These are phyloP conservation scores for Adansonia rubrostipa DNA, from an alignment of 441 rosid species.

Conservation along the genomic window DNA sequence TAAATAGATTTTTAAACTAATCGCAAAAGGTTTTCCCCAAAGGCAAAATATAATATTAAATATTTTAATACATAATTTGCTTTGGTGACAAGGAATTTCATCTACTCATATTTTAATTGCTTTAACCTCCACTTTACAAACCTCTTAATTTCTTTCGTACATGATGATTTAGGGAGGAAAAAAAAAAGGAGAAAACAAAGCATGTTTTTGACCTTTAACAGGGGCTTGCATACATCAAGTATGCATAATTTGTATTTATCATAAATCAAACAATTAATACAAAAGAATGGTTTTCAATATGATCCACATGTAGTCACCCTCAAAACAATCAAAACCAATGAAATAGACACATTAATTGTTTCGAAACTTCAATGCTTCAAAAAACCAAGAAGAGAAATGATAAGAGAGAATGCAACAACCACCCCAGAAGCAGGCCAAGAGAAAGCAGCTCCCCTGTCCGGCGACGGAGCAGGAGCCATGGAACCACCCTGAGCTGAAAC, in stretches of 20 bases:
- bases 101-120: too few species aligned
- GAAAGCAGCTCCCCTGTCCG: conserved; percentile 35
- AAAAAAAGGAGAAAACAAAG: too few species aligned
- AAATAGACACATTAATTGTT: neutral
- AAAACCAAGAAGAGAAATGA: conserved; percentile 29
- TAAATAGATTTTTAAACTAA: too few species aligned
- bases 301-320: neutral
- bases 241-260: neutral
- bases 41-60: too few species aligned
- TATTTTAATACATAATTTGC: too few species aligned
- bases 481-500: conserved; percentile 20
- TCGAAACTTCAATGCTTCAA: conserved; percentile 28
- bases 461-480: conserved; percentile 24
- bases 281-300: neutral
- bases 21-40: too few species aligned
- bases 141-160: too few species aligned
- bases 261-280: neutral
- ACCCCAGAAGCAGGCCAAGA: conserved; percentile 30
- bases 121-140: too few species aligned
- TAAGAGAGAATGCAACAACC: conserved; percentile 23
- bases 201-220: neutral
- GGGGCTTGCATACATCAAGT: neutral
- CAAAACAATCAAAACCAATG: neutral
- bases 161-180: too few species aligned
- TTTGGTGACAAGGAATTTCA: too few species aligned